Evolutionary conservation across 1,284 basidiomycete genomes (phyloP).

Genomic region (Irpex rosettiformis): DNA sequence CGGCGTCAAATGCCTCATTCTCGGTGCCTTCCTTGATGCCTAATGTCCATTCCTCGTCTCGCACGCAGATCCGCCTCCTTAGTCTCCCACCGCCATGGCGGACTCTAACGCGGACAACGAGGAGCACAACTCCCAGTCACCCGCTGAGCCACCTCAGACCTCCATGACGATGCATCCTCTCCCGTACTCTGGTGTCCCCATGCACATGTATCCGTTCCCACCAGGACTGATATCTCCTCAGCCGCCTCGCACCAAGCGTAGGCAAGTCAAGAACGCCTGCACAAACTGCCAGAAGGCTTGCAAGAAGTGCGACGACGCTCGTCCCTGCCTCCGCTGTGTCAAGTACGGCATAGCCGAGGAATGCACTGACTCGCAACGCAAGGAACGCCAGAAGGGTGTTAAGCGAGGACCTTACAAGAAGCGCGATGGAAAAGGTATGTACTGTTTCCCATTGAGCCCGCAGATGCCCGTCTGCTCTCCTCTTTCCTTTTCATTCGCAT

Average conservation of each 20-base stretch:
- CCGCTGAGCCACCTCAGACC: slow-evolving; percentile 41
- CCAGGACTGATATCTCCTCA: slow-evolving; percentile 41
- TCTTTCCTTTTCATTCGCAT: slow-evolving; percentile 14
- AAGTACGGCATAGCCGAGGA: slow-evolving; percentile 81
- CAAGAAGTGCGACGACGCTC: slow-evolving; percentile 87
- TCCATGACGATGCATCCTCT: slow-evolving; percentile 50
- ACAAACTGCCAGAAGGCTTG: slow-evolving; percentile 87
- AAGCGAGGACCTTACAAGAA: slow-evolving; percentile 93
- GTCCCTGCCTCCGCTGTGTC: slow-evolving; percentile 83
- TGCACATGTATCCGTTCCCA: slow-evolving; percentile 68
- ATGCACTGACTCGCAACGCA: slow-evolving; percentile 78
- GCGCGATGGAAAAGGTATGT: slow-evolving; percentile 79
- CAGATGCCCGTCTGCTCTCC: no score
- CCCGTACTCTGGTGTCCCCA: slow-evolving; percentile 49
- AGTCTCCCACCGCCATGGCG: slow-evolving; percentile 23
- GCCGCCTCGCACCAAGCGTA: slow-evolving; percentile 67
- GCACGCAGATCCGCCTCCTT: slow-evolving; percentile 14
- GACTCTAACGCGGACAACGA: slow-evolving; percentile 36
- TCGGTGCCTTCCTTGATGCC: slow-evolving; percentile 17
- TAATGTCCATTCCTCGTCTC: slow-evolving; percentile 19
- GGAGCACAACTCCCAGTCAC: slow-evolving; percentile 30
- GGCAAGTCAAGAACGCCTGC: slow-evolving; percentile 89
- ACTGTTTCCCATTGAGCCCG: slow-evolving; percentile 15
- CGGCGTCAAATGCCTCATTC: slow-evolving; percentile 17
- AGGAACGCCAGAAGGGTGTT: slow-evolving; percentile 82